Evolutionary conservation across 495 filamentous ascomycete species (phyloP).

Genomic region (Penicillium odoratum): DNA sequence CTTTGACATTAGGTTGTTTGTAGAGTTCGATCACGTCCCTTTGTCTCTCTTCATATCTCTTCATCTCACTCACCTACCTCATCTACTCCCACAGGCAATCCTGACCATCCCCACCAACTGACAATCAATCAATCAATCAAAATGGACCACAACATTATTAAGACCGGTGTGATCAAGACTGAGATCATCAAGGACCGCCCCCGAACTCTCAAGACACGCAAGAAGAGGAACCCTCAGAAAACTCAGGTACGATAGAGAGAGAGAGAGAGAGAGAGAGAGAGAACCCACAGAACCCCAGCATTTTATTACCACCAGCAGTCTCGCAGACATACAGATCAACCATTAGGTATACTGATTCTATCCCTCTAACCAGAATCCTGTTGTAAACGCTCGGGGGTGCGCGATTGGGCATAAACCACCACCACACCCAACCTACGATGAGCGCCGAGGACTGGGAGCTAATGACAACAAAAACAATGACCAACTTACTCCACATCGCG

Average conservation of each 20-base stretch:
- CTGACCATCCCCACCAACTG: not conserved
- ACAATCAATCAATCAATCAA: not conserved
- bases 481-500: not conserved
- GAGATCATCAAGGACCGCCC: not conserved
- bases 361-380: not conserved
- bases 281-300: too few species aligned
- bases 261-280: not conserved
- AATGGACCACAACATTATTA: not conserved
- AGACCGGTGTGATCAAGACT: not conserved
- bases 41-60: not conserved
- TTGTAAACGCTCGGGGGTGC: not conserved
- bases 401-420: not conserved
- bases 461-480: not conserved
- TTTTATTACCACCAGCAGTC: too few species aligned
- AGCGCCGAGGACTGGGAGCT: not conserved
- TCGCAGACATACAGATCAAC: too few species aligned
- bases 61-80: not conserved
- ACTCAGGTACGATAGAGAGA: not conserved
- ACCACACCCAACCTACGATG: not conserved
- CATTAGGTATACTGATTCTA: not conserved
- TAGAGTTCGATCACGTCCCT: not conserved
- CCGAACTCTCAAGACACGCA: not conserved
- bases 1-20: not conserved
- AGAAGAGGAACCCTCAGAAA: not conserved
- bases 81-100: not conserved